A percentile compares a stretch with the other conserved stretches of the same genome.
Evolutionary conservation across 805 yeast species (phyloP).

Genomic region (Candida schatavii): DNA sequence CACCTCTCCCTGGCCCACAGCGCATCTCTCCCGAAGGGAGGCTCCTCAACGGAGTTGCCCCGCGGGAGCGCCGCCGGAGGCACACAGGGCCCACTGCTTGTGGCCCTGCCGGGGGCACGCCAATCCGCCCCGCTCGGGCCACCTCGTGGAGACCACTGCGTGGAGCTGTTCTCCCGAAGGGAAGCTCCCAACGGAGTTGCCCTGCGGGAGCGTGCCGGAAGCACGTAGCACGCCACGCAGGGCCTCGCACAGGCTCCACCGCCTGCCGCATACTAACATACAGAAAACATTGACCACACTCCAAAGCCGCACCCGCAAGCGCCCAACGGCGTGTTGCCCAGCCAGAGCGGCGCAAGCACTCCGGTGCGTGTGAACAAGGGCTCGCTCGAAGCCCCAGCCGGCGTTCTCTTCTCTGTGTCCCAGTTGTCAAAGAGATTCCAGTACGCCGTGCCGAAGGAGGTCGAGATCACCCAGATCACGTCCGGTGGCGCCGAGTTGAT

Average conservation of each 20-base stretch:
- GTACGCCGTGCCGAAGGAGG: constrained; percentile 57
- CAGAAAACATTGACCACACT: constrained; percentile 16
- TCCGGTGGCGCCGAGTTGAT: constrained; percentile 79
- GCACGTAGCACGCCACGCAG: no score
- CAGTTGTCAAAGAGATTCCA: constrained; percentile 75
- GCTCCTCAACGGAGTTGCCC: no score
- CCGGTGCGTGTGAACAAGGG: constrained; percentile 22
- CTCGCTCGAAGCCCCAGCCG: constrained; percentile 40
- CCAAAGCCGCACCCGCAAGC: constrained; percentile 41
- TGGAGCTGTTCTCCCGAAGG: not conserved
- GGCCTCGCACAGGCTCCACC: not conserved
- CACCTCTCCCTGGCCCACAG: no score
- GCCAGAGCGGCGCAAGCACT: constrained; percentile 14
- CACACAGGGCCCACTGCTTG: not conserved
- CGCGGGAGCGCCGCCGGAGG: no score
- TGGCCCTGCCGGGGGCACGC: not conserved
- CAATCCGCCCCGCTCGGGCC: not conserved
- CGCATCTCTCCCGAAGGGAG: no score
- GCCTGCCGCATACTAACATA: not conserved
- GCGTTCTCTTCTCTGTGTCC: constrained; percentile 51
- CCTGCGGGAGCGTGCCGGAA: not conserved
- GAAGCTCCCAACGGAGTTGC: not conserved
- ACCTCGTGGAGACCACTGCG: not conserved
- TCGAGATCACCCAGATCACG: constrained; percentile 73
- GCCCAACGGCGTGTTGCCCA: constrained; percentile 44